Base-by-base conservation (phyloP, 2,329 filamentous ascomycete genomes). In the Aspergillus sp. region DNA sequence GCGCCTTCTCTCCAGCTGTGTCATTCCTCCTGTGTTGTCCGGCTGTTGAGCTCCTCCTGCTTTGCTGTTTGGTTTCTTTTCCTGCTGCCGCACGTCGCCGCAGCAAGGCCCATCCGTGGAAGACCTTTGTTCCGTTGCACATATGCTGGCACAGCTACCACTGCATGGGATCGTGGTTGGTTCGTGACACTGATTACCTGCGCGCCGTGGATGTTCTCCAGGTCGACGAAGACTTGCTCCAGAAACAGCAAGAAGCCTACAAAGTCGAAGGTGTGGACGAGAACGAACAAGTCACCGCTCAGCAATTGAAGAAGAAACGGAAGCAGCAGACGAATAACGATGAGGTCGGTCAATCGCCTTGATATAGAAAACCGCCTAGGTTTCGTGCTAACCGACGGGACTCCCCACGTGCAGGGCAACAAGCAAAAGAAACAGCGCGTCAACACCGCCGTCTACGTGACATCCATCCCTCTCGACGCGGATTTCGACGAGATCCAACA, bases 361-460 rank as follows among this genome's bases (percentile, higher is more conserved):
- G 16, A 32, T 48, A 36, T 16, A 11, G 11, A 20, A 16, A 3
- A 17, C 38, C 11, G 16, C 6, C 34, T n/a, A 11, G 6, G n/a
- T 17, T 40, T 5, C 23, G 6, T 11, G 4, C 23, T n/a, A 19
- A 43, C 40, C 48, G 38, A 52, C 31, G 16, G 11, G 25, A 16
- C 17, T 14, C 23, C 14, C 20, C 6, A 10, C 44, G 13, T 21
- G 14, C 50, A 70, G 68, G 58, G 60, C 32, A 64, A 64, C 47
- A 72, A 75, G 54, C 59, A 61, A 14, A 76, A 73, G 62, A 78
- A 75, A 58, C 67, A 68, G 25, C 74, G 74, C 51, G 79, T 92
- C 62, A 97, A 97, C 70, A 96, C 89, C 5, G 93, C 93, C 40
- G 83, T 99, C 58, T 99, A 93, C 75, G 88, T 97, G 45, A 96